Evolutionary conservation across 2,329 filamentous ascomycete genomes (phyloP).

Genomic region (Epichloe coenophiala): DNA sequence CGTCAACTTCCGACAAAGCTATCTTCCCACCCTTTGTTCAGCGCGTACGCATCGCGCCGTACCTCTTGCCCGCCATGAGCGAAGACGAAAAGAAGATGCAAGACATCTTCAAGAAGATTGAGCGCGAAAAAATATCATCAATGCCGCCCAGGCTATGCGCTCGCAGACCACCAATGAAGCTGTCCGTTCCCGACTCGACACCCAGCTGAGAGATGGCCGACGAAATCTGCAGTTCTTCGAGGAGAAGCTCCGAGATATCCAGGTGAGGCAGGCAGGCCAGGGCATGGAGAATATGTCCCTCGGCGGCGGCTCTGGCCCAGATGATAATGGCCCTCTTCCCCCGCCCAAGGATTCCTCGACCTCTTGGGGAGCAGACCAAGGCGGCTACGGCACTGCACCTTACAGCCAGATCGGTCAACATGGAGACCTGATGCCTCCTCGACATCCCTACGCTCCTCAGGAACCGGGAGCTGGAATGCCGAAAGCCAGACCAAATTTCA

Average conservation of each 20-base stretch:
- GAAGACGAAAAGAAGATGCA: constrained; percentile 52
- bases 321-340: constrained; percentile 33
- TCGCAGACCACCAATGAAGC: constrained; percentile 88
- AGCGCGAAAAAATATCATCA: constrained; percentile 93
- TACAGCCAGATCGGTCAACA: constrained; percentile 49
- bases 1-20: background rate
- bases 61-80: constrained; percentile 38
- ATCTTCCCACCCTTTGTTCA: constrained; percentile 12
- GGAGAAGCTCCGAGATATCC: constrained; percentile 76
- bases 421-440: constrained; percentile 64
- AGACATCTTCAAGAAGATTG: constrained; percentile 92
- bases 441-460: constrained; percentile 60
- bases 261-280: constrained; percentile 62
- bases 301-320: constrained; percentile 24
- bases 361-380: constrained; percentile 34
- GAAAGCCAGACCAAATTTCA: constrained; percentile 77
- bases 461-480: constrained; percentile 54
- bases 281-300: constrained; percentile 56
- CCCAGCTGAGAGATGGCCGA: constrained; percentile 84
- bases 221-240: constrained; percentile 94
- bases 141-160: constrained; percentile 87
- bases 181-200: constrained; percentile 81
- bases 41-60: constrained; percentile 26
- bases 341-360: constrained; percentile 57
- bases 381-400: constrained; percentile 45